Base-by-base conservation (phyloP, 495 filamentous ascomycete species). In the Elaphomyces granulatus region DNA sequence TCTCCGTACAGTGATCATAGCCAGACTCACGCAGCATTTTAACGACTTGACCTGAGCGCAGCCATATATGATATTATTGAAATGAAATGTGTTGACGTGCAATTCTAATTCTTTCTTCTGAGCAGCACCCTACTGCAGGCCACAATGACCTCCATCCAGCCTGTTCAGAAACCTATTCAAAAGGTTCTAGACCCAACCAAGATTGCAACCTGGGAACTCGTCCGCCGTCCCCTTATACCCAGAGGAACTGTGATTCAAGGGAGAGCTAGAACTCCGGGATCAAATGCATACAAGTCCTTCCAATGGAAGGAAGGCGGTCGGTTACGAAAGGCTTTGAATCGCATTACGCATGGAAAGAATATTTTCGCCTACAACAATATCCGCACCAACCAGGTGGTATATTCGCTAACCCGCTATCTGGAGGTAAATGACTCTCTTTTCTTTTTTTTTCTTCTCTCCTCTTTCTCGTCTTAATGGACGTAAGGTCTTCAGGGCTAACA, bases 291-390 rank as follows among this genome's bases (percentile, higher is more conserved):
- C 52, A 62, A 56, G 50, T 45, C 50, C 41, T 49, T 61, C 33
- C 51, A 54, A 46, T 48, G 34, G 12, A 56, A 57, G 28, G 62
- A 69, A 44, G 54, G 55, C 15, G 51, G 54, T 37, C 56, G 63
- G 52, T 52, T 69, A 55, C 54, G 56, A 36, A 67, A 65, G 58
- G 65, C 65, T 38, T 47, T 69, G 50, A 60, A 66, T 38, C 52
- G 61, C 36, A 41, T 66, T 43, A 56, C 66, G 30, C 65, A 72
- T 55, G 80, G 75, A 60, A 77, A 64, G 57, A 67, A 82, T 52
- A 81, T 98, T 61, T 98, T 75, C 63, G 68, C 84, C 54, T 94
- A 80, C 63, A 72, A 72, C 56, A 78, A 98, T 58, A 68, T 87
- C 42, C 67, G 78, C 43, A 81, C 80, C 26, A 83, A 86, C 38